Evolutionary conservation across 179 eudicot genomes (phyloP), one percentile per base, ranked within the genome.

Genomic region (Patellifolia procumbens): DNA sequence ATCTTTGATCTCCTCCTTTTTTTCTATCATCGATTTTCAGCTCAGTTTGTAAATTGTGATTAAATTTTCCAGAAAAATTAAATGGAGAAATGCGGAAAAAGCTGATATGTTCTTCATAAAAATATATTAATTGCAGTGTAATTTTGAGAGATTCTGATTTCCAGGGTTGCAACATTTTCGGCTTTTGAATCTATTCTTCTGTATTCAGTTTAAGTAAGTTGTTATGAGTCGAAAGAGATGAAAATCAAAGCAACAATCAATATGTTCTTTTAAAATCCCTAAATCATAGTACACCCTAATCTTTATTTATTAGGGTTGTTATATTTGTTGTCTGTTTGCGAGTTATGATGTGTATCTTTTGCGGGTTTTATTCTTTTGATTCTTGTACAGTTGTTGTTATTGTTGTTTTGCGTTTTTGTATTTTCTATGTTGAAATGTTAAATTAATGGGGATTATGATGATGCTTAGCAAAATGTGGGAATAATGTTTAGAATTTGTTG

Each of bases 41-140:
- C 62, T 74, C 12, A 45, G 45, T 22, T 49, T 74, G 52, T 64
- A 43, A n/a, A 34, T 49, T 74, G 52, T 64, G 56, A n/a, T 74
- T 48, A 12, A 31, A 62, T 24, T 13, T 70, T 48, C 26, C 32
- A 10, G 37, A 5, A n/a, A 58, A 39, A 10, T n/a, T 71, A 32
- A 31, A 46, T 71, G 63, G 61, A 45, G 26, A 34, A 39, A 39
- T 39, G 45, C 45, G 45, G 45, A 39, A 39, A 39, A 39, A 39
- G 45, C 9, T 56, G 31, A 20, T 7, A 56, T 56, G 10, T 24
- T 12, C 10, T 56, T 26, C 24, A 4, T 7, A 22, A 15, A 56
- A 56, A 7, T n/a, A n/a, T n/a, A n/a, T 56, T 56, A 56, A 24
- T 56, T 2, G 2, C 12, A 56, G 61, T 56, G 22, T n/a, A 2